Percentiles rank a stretch among this genome's conserved stretches.
Conservation (phyloP, 2,329 filamentous ascomycete genomes). For the Botrytis galanthina region DNA sequence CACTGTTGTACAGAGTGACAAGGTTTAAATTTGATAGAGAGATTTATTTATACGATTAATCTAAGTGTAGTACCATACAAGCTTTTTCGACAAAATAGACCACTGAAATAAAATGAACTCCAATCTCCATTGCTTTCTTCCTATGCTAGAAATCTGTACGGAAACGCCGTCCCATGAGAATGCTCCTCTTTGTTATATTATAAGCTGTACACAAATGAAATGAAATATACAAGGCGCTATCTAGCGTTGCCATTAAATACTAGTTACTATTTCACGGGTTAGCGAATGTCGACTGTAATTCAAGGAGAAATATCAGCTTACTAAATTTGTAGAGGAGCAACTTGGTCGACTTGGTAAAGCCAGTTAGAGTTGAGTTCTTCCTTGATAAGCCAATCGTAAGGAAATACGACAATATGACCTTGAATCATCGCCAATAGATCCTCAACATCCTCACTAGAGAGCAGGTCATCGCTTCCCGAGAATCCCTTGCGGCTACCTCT, state of each 20-base stretch:
- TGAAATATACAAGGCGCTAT: conserved; percentile 16
- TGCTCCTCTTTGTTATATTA: conserved; percentile 13
- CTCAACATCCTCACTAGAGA: conserved; percentile 74
- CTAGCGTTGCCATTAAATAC: conserved; percentile 16
- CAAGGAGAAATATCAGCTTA: conserved; percentile 66
- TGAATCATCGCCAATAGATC: conserved; percentile 78
- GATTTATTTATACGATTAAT: conserved; percentile 3
- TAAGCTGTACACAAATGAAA: conserved; percentile 15
- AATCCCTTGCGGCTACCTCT: conserved; percentile 61
- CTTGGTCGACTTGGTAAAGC: conserved; percentile 93
- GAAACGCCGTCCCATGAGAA: conserved; percentile 13
- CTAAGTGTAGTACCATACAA: conserved; percentile 8
- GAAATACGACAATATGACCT: conserved; percentile 86
- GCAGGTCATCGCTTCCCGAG: conserved; percentile 68
- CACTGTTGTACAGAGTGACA: neutral
- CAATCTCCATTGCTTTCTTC: conserved; percentile 13
- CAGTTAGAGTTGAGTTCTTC: conserved; percentile 94
- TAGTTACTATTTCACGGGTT: conserved; percentile 55
- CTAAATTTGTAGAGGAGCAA: conserved; percentile 97
- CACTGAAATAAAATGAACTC: conserved; percentile 13
- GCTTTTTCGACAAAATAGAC: conserved; percentile 11
- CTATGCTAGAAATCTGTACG: conserved; percentile 17
- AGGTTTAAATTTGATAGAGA: conserved; percentile 1
- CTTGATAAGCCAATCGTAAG: conserved; percentile 90
- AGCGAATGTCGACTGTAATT: conserved; percentile 91